Evolutionary conservation across 306 rosid species (phyloP), one percentile per base, ranked within the genome.

Genomic region (Betula pendula): DNA sequence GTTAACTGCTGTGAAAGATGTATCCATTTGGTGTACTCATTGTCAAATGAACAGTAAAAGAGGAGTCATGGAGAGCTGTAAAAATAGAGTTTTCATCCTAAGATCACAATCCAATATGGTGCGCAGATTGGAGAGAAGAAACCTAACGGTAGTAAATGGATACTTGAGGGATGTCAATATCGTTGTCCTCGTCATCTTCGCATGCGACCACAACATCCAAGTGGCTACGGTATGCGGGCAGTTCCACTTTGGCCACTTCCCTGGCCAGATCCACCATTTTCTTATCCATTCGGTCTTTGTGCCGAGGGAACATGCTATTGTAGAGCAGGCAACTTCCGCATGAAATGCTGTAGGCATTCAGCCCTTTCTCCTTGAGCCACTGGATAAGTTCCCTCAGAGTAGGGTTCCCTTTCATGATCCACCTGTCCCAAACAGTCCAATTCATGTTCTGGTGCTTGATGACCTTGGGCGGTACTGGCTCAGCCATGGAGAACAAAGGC

Each of bases 361-460:
- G 79, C n/a, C 97, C 96, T 49, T 88, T 92, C 14, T 77, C 82
- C 82, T 85, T 81, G 58, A 95, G 83, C 98, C 97, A 95, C 0
- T 89, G 80, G 2, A 92, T 69, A 74, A 95, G 90, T 22, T 87
- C 85, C 90, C 88, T 85, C 2, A 95, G 90, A 29, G 98, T 95
- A 15, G 97, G 98, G 83, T 92, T 87, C 70, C 79, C 90, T 55
- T 50, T 77, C 49, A 95, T 59, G 69, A 86, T 82, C 98, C 98
- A 95, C 86, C 97, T 83, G 77, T 95, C 98, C 98, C 98, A 95
- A 53, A 90, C 91, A n/a, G 98, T 95, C 98, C 97, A 95, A 74
- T 83, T 92, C 92, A 83, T 77, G 25, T 89, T 95, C 19, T 52
- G 88, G 78, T 92, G 96, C 80, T 95, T 87, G 56, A 90, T 78